Evolutionary conservation across 805 yeast species (phyloP).

Genomic region (Candida ortonii): DNA sequence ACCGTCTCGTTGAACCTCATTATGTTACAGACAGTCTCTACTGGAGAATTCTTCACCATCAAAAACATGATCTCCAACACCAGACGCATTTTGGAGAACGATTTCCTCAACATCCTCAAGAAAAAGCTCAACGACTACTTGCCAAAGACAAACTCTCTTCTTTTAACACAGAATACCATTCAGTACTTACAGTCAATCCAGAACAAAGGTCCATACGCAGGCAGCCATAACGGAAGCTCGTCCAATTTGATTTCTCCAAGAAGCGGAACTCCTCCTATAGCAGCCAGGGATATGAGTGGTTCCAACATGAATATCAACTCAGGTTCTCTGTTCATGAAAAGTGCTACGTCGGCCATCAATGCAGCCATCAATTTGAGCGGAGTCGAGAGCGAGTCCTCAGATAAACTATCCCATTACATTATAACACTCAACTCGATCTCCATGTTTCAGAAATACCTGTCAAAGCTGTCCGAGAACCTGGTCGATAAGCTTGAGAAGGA

Average conservation of each 20-base stretch:
- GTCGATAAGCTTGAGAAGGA: constrained; percentile 25
- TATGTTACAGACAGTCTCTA: constrained; percentile 60
- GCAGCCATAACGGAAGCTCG: constrained; percentile 23
- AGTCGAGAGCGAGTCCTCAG: constrained; percentile 41
- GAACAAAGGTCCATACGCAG: constrained; percentile 7
- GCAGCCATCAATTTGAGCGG: constrained; percentile 36
- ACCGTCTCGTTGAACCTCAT: constrained; percentile 69
- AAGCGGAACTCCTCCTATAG: constrained; percentile 31
- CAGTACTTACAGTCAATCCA: constrained; percentile 18
- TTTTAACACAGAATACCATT: constrained; percentile 25
- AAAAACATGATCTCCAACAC: constrained; percentile 53
- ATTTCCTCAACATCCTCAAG: constrained; percentile 55
- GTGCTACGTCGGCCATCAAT: constrained; percentile 38
- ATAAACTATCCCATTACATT: constrained; percentile 56
- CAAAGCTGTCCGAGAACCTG: constrained; percentile 48
- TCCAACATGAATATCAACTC: constrained; percentile 15
- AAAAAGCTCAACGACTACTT: constrained; percentile 44
- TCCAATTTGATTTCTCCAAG: constrained; percentile 27
- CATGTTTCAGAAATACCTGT: constrained; percentile 56
- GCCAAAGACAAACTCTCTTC: constrained; percentile 35
- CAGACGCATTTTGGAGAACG: constrained; percentile 59
- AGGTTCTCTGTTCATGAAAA: constrained; percentile 38
- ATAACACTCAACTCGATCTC: constrained; percentile 72
- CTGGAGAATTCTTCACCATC: constrained; percentile 63
- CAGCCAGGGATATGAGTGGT: constrained; percentile 21